Evolutionary conservation across 495 filamentous ascomycete genomes (phyloP).

Genomic region (Zalerion maritima): DNA sequence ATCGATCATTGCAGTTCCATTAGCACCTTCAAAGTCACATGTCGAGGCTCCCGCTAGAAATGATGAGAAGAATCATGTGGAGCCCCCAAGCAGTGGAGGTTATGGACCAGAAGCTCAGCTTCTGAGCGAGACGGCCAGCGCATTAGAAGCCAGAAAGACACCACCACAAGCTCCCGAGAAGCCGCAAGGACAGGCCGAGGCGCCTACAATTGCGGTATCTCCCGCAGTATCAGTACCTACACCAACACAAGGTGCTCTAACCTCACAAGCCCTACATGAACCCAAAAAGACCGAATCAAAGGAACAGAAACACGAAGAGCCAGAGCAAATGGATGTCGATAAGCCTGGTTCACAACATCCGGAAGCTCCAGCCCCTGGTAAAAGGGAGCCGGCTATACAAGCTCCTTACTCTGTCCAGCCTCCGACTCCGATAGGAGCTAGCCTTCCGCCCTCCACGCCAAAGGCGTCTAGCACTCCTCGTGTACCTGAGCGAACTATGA

Average conservation of each 20-base stretch:
- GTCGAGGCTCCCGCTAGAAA: slow-evolving; percentile 17
- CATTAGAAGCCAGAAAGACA: no score
- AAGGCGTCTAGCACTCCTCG: slow-evolving; percentile 11
- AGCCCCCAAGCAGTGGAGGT: slow-evolving; percentile 13
- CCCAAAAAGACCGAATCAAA: slow-evolving; percentile 20
- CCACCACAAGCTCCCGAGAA: no score
- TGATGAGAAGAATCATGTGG: slow-evolving; percentile 15
- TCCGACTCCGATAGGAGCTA: slow-evolving; percentile 11
- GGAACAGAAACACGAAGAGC: slow-evolving; percentile 6
- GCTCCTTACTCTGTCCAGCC: slow-evolving; percentile 1
- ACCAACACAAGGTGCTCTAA: no score
- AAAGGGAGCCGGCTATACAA: slow-evolving; percentile 3
- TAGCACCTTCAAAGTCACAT: slow-evolving; percentile 18
- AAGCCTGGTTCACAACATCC: not conserved
- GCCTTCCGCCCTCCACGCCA: slow-evolving; percentile 7
- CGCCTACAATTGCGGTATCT: no score
- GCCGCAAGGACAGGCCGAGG: no score
- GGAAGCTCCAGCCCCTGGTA: slow-evolving; percentile 2
- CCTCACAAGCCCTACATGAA: no score
- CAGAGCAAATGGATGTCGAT: slow-evolving; percentile 5
- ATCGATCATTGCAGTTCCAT: no score
- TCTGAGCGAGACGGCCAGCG: no score
- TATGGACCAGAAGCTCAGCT: slow-evolving; percentile 25
- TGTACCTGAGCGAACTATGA: slow-evolving; percentile 44
- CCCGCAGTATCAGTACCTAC: no score